A percentile compares a stretch with the other conserved stretches of the same genome.
Evolutionary conservation across 345 rosid genomes (phyloP).

Genomic region (Brassica napus): DNA sequence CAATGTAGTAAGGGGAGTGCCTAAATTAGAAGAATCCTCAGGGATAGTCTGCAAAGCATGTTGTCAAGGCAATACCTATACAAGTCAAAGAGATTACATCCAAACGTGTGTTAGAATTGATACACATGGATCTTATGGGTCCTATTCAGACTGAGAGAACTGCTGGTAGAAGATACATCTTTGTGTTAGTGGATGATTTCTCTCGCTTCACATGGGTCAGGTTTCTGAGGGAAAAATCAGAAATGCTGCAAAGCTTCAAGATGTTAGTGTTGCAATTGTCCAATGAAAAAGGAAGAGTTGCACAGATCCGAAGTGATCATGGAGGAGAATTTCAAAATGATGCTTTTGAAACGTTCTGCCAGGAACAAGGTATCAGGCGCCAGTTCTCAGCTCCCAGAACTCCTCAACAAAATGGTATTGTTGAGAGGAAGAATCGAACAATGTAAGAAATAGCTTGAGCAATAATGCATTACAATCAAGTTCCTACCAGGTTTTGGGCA

Average conservation of each 20-base stretch:
- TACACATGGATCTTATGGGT: too few relatives aligned
- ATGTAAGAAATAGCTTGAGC: neutral
- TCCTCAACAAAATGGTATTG: neutral
- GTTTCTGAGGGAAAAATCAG: neutral
- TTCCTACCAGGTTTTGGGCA: neutral
- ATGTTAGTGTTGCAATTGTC: too few relatives aligned
- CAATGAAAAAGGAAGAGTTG: neutral
- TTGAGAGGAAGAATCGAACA: neutral
- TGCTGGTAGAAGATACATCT: neutral
- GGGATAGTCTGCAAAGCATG: neutral
- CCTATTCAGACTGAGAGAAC: neutral
- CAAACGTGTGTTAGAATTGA: too few relatives aligned
- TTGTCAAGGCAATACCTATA: neutral
- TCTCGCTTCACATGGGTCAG: neutral
- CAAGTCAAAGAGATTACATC: neutral
- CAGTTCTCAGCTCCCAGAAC: neutral
- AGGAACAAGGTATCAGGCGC: neutral
- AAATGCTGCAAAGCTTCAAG: neutral
- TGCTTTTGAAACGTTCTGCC: neutral
- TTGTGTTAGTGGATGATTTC: too few relatives aligned
- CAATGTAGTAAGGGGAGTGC: neutral
- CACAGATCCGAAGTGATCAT: neutral
- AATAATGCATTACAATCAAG: neutral
- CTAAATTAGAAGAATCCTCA: neutral
- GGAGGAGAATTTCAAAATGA: neutral